Evolutionary conservation across 345 rosid genomes (phyloP).

Genomic region (Eucalyptus guilfoylei): DNA sequence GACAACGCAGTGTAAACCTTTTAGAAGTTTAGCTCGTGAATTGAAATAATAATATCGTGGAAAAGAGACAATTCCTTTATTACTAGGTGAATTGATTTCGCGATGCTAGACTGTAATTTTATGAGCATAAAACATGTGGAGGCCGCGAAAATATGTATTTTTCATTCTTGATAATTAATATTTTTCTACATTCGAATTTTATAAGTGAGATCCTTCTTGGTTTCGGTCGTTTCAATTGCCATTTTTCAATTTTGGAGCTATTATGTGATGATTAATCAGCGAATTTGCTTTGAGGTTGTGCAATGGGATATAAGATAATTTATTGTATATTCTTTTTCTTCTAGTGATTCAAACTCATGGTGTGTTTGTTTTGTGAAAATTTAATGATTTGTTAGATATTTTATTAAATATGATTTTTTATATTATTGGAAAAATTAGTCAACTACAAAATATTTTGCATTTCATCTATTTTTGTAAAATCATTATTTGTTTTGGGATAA

Average conservation of each 20-base stretch:
- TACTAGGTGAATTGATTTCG: too few relatives aligned
- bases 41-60: neutral
- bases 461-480: too few relatives aligned
- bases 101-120: accelerated
- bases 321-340: too few relatives aligned
- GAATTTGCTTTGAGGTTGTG: neutral
- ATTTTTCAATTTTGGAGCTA: neutral
- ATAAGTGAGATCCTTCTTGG: neutral
- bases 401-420: neutral
- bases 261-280: neutral
- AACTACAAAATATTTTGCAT: too few relatives aligned
- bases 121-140: neutral
- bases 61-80: neutral
- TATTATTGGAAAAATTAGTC: too few relatives aligned
- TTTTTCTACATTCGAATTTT: neutral
- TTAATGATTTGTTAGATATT: too few relatives aligned
- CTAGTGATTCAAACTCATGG: neutral
- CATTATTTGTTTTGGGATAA: too few relatives aligned
- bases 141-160: neutral
- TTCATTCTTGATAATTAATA: neutral
- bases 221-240: neutral
- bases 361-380: neutral
- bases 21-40: too few relatives aligned
- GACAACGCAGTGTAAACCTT: neutral
- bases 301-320: neutral